These are phyloP conservation scores for Ceratocystis eucalypticola DNA, from an alignment of 2,329 filamentous ascomycete genomes.

Conservation along the genomic window DNA sequence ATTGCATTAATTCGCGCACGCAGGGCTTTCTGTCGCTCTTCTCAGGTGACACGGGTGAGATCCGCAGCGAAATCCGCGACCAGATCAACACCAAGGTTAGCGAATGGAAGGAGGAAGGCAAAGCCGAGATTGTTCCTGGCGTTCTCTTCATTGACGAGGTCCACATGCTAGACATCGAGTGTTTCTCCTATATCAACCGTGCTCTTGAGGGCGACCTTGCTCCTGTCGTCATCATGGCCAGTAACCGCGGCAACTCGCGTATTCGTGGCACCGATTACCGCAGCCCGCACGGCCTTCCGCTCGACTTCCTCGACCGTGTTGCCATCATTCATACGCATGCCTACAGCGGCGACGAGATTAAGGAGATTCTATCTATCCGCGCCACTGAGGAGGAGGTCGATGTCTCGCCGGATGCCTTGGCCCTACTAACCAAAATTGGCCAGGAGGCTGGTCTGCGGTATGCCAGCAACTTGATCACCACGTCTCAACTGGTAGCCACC, in stretches of 20 bases:
- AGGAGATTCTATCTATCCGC: conserved; percentile 81
- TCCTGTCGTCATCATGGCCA: conserved; percentile 98
- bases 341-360: conserved; percentile 73
- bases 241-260: conserved; percentile 80
- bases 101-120: conserved; percentile 99
- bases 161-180: conserved; percentile 99
- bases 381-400: conserved; percentile 96
- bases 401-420: conserved; percentile 74
- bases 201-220: conserved; percentile 89
- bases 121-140: conserved; percentile 92
- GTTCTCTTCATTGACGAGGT: conserved; percentile 98
- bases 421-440: conserved; percentile 88
- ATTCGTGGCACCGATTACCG: conserved; percentile 90
- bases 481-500: conserved; percentile 71
- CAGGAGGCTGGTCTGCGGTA: conserved; percentile 85
- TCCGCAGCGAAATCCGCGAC: conserved; percentile 88
- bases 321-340: conserved; percentile 90
- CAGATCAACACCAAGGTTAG: conserved; percentile 99
- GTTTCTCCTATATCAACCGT: conserved; percentile 96
- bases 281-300: conserved; percentile 81
- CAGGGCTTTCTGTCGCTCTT: conserved; percentile 96
- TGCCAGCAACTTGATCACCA: conserved; percentile 95
- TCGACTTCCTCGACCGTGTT: conserved; percentile 91
- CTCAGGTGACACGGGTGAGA: conserved; percentile 95
- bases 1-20: conserved; percentile 98